phyloP scores from a whole-genome alignment of 352 stramenopile species.

The Phytophthora tubulina region DNA sequence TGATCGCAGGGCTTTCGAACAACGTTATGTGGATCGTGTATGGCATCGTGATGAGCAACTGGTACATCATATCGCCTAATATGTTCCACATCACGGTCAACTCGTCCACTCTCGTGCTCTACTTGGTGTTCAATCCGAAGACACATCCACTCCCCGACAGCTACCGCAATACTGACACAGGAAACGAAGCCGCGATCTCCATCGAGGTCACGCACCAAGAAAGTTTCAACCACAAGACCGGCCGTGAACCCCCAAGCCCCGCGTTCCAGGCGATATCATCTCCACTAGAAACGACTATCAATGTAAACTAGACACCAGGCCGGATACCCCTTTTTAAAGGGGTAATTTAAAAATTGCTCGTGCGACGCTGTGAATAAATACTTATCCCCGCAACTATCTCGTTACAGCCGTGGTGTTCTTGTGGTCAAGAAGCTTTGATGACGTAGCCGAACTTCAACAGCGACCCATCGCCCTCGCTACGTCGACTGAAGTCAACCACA shows the following conservation, averaged over 20 bases:
- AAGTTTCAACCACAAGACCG: too few species aligned
- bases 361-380: too few species aligned
- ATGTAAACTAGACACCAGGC: not conserved
- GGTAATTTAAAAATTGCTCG: too few species aligned
- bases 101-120: constrained; percentile 34
- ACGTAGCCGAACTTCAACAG: constrained; percentile 16
- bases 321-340: too few species aligned
- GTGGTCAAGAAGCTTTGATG: not conserved
- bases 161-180: not conserved
- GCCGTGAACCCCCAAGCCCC: not conserved
- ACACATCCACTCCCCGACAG: constrained; percentile 17
- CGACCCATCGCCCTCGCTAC: constrained; percentile 11
- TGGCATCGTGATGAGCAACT: constrained; percentile 36
- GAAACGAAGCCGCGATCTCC: not conserved
- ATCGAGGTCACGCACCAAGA: constrained; percentile 11
- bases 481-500: constrained; percentile 10
- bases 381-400: too few species aligned
- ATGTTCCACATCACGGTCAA: constrained; percentile 28
- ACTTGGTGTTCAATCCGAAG: constrained; percentile 35
- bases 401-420: too few species aligned
- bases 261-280: constrained; percentile 8
- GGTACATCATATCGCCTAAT: constrained; percentile 39
- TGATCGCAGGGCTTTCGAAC: constrained; percentile 47
- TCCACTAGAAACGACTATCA: constrained; percentile 6
- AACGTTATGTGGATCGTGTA: constrained; percentile 56